phyloP scores from a whole-genome alignment of 2,329 filamentous ascomycete genomes.

The Aspergillus eucalypticola region DNA sequence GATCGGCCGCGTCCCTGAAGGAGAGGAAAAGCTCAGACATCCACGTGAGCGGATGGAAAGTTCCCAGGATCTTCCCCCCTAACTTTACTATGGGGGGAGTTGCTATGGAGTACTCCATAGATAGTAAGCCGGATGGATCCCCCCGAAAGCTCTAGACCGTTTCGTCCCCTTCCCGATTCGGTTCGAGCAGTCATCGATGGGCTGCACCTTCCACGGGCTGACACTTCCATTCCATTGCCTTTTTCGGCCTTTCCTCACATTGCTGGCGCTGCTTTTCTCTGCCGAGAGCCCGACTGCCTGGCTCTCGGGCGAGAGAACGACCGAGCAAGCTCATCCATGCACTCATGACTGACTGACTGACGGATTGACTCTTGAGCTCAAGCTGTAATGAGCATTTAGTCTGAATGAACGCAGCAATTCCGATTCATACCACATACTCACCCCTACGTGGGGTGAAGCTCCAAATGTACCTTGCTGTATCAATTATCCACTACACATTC shows the following conservation, averaged over 20 bases:
- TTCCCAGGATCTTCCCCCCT: background rate
- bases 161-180: background rate
- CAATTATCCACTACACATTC: background rate
- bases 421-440: background rate
- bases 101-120: no score
- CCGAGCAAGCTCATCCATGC: no score
- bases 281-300: slow-evolving; percentile 2
- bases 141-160: slow-evolving; percentile 9
- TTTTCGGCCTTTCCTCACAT: background rate
- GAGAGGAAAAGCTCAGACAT: slow-evolving; percentile 12
- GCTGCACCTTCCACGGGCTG: slow-evolving; percentile 1
- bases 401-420: background rate
- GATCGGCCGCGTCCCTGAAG: slow-evolving; percentile 5
- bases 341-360: no score
- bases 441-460: background rate
- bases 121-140: background rate
- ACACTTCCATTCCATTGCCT: background rate
- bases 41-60: slow-evolving; percentile 11
- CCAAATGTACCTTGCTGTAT: background rate
- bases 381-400: background rate
- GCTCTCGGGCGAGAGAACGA: slow-evolving; percentile 16
- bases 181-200: background rate
- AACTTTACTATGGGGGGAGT: no score
- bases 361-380: no score
- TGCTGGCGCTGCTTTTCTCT: slow-evolving; percentile 3